These are phyloP conservation scores for Phytophthora pinifolia DNA, from an alignment of 352 stramenopile genomes.

Conservation along the genomic window DNA sequence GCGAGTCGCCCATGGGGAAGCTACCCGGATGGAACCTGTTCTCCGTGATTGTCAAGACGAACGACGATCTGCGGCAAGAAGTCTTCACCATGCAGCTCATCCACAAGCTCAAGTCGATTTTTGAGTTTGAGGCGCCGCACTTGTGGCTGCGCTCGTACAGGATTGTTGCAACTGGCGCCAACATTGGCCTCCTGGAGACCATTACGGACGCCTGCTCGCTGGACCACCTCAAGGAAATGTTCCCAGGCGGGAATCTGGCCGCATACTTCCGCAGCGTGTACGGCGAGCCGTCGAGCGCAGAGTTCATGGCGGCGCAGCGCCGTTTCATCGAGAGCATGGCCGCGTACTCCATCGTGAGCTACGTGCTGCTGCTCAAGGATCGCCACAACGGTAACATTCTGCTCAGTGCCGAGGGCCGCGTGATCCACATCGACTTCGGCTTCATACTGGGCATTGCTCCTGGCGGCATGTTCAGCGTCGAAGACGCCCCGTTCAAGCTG, in stretches of 20 bases:
- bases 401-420: slow-evolving; percentile 93
- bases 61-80: slow-evolving; percentile 97
- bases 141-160: slow-evolving; percentile 95
- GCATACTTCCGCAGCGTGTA: slow-evolving; percentile 89
- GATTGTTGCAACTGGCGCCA: slow-evolving; percentile 93
- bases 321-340: slow-evolving; percentile 96
- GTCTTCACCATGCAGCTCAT: slow-evolving; percentile 98
- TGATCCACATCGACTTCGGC: slow-evolving; percentile 99
- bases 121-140: slow-evolving; percentile 89
- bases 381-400: slow-evolving; percentile 99
- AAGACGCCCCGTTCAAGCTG: slow-evolving; percentile 99
- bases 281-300: slow-evolving; percentile 36
- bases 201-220: slow-evolving; percentile 96
- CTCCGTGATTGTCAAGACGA: slow-evolving; percentile 97
- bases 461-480: slow-evolving; percentile 96
- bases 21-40: slow-evolving; percentile 89
- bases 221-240: slow-evolving; percentile 96
- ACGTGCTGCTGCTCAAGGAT: slow-evolving; percentile 98
- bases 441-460: slow-evolving; percentile 98
- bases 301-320: slow-evolving; percentile 70
- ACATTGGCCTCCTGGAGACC: slow-evolving; percentile 95
- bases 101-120: slow-evolving; percentile 93
- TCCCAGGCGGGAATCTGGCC: slow-evolving; percentile 81
- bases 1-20: slow-evolving; percentile 74
- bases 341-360: slow-evolving; percentile 97